Conservation (phyloP, 768 basidiomycete species). For the Boletus pseudopeckii region DNA sequence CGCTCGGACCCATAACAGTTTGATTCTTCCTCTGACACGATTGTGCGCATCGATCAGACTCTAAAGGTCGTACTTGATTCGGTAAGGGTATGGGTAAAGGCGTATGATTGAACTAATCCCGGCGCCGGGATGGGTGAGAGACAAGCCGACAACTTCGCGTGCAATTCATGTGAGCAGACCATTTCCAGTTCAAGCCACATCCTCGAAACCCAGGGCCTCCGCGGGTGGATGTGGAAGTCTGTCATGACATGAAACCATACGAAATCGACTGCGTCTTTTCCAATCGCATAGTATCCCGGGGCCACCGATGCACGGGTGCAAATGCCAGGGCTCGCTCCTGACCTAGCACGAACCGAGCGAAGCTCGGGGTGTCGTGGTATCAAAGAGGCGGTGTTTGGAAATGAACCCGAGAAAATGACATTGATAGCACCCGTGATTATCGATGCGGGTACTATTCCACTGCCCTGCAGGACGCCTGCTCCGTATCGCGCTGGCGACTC, state of each 20-base stretch:
- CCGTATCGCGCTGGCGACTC: constrained; percentile 2
- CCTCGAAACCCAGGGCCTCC: constrained; percentile 9
- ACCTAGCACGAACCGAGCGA: neutral
- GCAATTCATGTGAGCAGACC: neutral
- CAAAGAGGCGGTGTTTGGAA: constrained; percentile 11
- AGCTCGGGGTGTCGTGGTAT: neutral
- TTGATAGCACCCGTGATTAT: neutral
- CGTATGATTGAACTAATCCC: neutral
- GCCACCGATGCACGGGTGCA: constrained; percentile 1
- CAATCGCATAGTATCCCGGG: neutral
- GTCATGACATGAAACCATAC: constrained; percentile 7
- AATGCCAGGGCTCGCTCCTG: neutral
- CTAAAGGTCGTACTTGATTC: neutral
- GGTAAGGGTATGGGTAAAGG: neutral
- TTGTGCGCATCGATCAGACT: constrained; percentile 3
- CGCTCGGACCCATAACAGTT: constrained; percentile 2
- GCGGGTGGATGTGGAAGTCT: constrained; percentile 3
- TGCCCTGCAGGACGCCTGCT: neutral
- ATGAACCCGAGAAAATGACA: neutral
- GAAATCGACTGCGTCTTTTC: neutral
- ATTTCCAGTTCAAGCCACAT: neutral
- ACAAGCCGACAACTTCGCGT: neutral
- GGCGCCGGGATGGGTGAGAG: neutral
- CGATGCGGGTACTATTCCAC: neutral
- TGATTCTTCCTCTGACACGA: constrained; percentile 5